Evolutionary conservation across 2,329 filamentous ascomycete species (phyloP).

Genomic region (Hansfordia pulvinata): DNA sequence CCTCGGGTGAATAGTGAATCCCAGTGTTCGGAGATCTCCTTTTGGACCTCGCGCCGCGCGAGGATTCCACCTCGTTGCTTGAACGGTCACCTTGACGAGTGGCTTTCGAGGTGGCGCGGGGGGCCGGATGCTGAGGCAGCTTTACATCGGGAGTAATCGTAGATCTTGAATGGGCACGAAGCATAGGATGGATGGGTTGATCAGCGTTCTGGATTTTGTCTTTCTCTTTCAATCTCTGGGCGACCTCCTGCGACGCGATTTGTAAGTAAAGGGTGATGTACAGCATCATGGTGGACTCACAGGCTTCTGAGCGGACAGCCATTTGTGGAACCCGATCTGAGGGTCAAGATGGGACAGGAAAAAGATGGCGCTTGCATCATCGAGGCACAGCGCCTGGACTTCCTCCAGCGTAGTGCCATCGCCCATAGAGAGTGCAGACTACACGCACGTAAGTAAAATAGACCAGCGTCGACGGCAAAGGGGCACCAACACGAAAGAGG

Average conservation of each 20-base stretch:
- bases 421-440: slow-evolving; percentile 38
- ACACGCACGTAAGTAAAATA: too few species aligned
- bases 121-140: too few species aligned
- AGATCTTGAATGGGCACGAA: too few species aligned
- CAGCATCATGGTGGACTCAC: slow-evolving; percentile 23
- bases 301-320: slow-evolving; percentile 25
- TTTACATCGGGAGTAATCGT: too few species aligned
- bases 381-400: slow-evolving; percentile 9
- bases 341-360: slow-evolving; percentile 36
- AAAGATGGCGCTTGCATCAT: slow-evolving; percentile 34
- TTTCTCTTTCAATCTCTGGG: slow-evolving; percentile 6
- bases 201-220: too few species aligned
- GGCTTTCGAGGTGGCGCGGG: too few species aligned
- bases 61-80: too few species aligned
- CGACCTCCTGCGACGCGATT: slow-evolving; percentile 6
- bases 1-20: too few species aligned
- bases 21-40: slow-evolving; percentile 7
- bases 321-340: slow-evolving; percentile 34
- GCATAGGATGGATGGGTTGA: too few species aligned
- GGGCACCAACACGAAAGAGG: too few species aligned
- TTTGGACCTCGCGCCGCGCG: slow-evolving; percentile 9
- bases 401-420: slow-evolving; percentile 28
- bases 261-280: neutral
- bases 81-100: too few species aligned
- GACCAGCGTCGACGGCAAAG: too few species aligned